phyloP scores from a whole-genome alignment of 768 basidiomycete species.

The Lactarius sanguifluus region DNA sequence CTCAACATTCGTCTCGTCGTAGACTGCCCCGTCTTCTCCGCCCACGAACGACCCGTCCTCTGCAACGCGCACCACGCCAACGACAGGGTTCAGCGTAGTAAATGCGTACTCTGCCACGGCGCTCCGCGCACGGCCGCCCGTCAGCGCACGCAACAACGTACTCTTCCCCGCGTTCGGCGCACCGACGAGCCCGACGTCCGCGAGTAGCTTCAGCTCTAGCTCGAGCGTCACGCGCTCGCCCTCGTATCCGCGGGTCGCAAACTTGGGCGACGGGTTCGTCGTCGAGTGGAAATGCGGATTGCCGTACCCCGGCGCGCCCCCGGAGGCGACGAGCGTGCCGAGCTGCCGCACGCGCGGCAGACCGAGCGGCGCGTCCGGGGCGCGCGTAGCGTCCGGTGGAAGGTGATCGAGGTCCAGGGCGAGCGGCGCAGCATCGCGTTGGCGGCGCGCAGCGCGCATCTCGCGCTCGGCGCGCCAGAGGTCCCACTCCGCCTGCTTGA shows the following conservation, averaged over 20 bases:
- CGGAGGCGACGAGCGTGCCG: slow-evolving; percentile 69
- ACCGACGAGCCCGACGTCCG: slow-evolving; percentile 94
- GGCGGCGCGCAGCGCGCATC: slow-evolving; percentile 48
- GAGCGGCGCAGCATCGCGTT: slow-evolving; percentile 45
- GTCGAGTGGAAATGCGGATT: slow-evolving; percentile 82
- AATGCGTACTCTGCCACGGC: slow-evolving; percentile 92
- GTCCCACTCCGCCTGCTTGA: slow-evolving; percentile 67
- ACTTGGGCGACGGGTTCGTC: slow-evolving; percentile 78
- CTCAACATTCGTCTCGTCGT: slow-evolving; percentile 69
- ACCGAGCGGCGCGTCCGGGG: slow-evolving; percentile 64
- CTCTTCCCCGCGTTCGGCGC: slow-evolving; percentile 95
- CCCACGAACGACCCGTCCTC: slow-evolving; percentile 78
- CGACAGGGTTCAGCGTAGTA: slow-evolving; percentile 94
- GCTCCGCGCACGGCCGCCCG: slow-evolving; percentile 77
- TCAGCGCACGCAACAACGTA: slow-evolving; percentile 86
- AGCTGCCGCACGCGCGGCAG: slow-evolving; percentile 49
- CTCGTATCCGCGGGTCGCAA: slow-evolving; percentile 73
- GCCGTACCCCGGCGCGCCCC: slow-evolving; percentile 81
- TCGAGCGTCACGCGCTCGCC: slow-evolving; percentile 81
- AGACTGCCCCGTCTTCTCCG: slow-evolving; percentile 47
- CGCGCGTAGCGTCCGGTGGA: slow-evolving; percentile 41
- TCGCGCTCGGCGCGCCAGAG: slow-evolving; percentile 63
- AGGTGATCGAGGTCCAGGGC: slow-evolving; percentile 59
- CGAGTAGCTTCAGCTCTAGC: slow-evolving; percentile 89
- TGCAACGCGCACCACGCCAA: slow-evolving; percentile 84